These are phyloP conservation scores for Medicago lupulina DNA, from an alignment of 306 rosid genomes.

Conservation along the genomic window DNA sequence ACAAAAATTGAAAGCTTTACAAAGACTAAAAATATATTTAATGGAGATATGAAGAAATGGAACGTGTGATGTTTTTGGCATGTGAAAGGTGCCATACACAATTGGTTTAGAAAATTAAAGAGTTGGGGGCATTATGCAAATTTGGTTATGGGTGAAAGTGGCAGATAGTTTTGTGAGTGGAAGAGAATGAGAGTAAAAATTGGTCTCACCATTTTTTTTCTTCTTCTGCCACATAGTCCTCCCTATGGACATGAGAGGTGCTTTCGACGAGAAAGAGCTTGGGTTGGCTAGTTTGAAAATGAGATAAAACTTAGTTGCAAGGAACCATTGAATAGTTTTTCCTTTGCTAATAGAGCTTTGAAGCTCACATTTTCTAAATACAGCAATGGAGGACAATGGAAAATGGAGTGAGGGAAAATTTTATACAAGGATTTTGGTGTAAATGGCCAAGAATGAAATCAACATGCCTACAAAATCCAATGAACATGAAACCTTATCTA, in stretches of 20 bases:
- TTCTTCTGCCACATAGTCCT: background rate
- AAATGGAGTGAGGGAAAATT: too few relatives aligned
- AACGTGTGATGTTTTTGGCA: background rate
- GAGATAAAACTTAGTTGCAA: background rate
- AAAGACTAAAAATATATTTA: too few relatives aligned
- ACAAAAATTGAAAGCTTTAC: too few relatives aligned
- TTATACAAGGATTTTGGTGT: background rate
- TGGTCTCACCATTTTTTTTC: background rate
- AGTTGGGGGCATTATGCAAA: too few relatives aligned
- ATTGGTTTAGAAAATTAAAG: background rate
- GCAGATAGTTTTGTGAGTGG: background rate
- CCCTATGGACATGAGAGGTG: too few relatives aligned
- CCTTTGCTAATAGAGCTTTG: too few relatives aligned
- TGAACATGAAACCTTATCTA: too few relatives aligned
- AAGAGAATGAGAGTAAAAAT: background rate
- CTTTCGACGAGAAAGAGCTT: background rate
- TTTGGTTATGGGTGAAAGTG: background rate
- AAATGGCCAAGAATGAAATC: background rate
- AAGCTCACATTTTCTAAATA: background rate
- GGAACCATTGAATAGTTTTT: too few relatives aligned
- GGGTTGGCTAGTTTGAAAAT: background rate
- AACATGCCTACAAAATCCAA: background rate
- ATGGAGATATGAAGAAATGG: background rate
- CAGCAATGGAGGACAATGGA: background rate
- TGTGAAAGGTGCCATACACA: background rate